Conservation (phyloP, 2,329 filamentous ascomycete species). For the Gnomoniopsis smithogilvyi region DNA sequence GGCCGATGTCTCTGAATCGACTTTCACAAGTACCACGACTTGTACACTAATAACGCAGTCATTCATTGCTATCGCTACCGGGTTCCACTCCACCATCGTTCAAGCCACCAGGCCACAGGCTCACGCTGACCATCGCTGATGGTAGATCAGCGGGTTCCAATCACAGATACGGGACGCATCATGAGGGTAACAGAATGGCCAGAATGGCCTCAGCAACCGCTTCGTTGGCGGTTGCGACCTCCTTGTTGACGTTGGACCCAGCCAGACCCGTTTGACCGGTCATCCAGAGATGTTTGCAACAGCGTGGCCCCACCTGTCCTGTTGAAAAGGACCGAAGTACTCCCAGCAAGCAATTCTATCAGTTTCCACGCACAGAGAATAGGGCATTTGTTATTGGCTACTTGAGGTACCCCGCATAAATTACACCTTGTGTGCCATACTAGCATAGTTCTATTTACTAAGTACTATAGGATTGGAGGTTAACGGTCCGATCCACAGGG, state of each 20-base stretch:
- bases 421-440: too few relatives aligned
- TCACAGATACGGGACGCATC: neutral
- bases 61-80: neutral
- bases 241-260: neutral
- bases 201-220: neutral
- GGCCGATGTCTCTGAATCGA: too few relatives aligned
- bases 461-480: neutral
- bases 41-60: too few relatives aligned
- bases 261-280: neutral
- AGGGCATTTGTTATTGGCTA: neutral
- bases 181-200: neutral
- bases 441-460: too few relatives aligned
- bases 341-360: neutral
- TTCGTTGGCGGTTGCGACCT: neutral
- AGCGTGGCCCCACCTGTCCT: conserved; percentile 1
- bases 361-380: neutral
- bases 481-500: neutral
- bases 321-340: neutral
- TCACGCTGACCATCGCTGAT: neutral
- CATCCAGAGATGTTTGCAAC: conserved; percentile 1
- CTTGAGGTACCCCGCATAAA: neutral
- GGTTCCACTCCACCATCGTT: neutral
- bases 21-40: too few relatives aligned
- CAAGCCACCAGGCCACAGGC: neutral
- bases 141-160: neutral